phyloP scores from a whole-genome alignment of 306 rosid genomes.

The Cucurbita moschata region DNA sequence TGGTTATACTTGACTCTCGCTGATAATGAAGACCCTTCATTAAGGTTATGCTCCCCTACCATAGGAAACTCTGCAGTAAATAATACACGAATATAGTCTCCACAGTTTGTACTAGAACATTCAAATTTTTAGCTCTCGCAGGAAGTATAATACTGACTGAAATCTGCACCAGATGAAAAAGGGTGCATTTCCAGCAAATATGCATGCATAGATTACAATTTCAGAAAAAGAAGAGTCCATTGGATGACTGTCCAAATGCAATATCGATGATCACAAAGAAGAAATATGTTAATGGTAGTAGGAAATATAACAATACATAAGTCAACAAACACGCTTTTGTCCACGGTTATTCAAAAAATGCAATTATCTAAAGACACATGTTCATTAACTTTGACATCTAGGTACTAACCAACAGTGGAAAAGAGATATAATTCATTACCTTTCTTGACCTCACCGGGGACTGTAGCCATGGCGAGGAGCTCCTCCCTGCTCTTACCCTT shows the following conservation, averaged over 20 bases:
- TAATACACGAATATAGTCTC: neutral
- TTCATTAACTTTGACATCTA: slow-evolving; percentile 23
- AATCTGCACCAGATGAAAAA: neutral
- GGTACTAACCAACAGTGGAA: too few relatives aligned
- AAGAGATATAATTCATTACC: slow-evolving; percentile 18
- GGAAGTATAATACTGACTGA: neutral
- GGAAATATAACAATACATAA: neutral
- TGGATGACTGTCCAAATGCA: neutral
- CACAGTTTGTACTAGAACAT: neutral
- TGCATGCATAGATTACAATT: neutral
- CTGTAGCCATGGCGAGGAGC: slow-evolving; percentile 59
- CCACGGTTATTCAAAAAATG: neutral
- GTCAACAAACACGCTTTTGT: neutral
- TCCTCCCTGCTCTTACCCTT: slow-evolving; percentile 76
- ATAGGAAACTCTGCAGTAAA: slow-evolving; percentile 39
- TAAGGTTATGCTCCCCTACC: slow-evolving; percentile 35
- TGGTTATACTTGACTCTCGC: slow-evolving; percentile 31
- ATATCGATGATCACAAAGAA: neutral
- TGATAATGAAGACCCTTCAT: slow-evolving; percentile 40
- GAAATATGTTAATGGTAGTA: neutral
- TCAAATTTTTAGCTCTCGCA: neutral
- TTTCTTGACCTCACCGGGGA: slow-evolving; percentile 30
- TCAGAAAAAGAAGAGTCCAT: neutral
- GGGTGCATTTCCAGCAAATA: neutral
- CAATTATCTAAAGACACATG: neutral